Conservation (phyloP, 1,284 basidiomycete genomes). For the Volvariella surrecta region DNA sequence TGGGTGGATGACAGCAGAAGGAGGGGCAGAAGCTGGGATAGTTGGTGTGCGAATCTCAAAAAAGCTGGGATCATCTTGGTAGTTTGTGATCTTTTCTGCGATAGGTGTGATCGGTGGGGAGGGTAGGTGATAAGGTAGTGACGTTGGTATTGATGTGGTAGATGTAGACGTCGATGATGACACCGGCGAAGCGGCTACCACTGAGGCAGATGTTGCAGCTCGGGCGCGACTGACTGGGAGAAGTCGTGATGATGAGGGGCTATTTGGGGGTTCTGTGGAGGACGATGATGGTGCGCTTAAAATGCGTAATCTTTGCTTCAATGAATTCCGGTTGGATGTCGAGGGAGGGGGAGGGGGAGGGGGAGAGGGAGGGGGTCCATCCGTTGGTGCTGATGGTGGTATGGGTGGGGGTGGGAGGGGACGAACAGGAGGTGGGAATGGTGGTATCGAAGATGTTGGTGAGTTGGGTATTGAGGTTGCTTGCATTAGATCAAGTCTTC, state of each 20-base stretch:
- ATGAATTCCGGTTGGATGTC: conserved; percentile 22
- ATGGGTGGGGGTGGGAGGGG: conserved; percentile 34
- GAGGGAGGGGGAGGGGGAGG: conserved; percentile 23
- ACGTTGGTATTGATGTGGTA: conserved; percentile 1
- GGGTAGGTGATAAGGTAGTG: conserved; percentile 5
- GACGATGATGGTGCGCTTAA: conserved; percentile 45
- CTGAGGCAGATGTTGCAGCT: conserved; percentile 3
- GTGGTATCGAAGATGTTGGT: conserved; percentile 7
- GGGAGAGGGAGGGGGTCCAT: conserved; percentile 34
- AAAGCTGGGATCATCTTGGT: conserved; percentile 51
- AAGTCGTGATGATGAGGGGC: too few species aligned
- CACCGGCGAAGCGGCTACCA: not conserved
- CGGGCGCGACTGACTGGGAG: conserved; percentile 4
- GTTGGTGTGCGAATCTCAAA: conserved; percentile 40
- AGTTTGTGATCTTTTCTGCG: conserved; percentile 48
- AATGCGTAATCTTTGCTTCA: conserved; percentile 55
- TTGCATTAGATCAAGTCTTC: conserved; percentile 27
- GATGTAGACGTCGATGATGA: not conserved
- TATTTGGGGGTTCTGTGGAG: too few species aligned
- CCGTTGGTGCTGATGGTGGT: conserved; percentile 56
- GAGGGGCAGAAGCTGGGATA: conserved; percentile 24
- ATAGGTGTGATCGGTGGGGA: conserved; percentile 37
- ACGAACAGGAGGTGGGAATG: conserved; percentile 13
- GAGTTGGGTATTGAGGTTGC: conserved; percentile 28
- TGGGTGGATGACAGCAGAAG: conserved; percentile 15